Evolutionary conservation across 306 rosid species (phyloP), one percentile per base, ranked within the genome.

Genomic region (cucumber (Cucumis sativus)): DNA sequence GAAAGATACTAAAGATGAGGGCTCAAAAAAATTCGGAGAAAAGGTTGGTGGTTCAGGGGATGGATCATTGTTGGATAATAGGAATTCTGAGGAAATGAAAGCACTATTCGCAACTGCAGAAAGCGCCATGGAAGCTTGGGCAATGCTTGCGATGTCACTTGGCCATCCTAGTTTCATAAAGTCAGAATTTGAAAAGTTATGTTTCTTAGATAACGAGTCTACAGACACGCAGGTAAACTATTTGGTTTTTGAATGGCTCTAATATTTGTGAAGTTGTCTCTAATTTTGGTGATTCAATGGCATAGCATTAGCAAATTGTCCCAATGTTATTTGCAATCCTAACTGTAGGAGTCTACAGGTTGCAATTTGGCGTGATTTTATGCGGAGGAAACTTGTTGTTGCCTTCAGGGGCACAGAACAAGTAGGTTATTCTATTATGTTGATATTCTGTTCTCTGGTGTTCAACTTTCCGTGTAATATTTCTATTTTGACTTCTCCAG

Each of bases 111-210:
- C 89, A 80, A 88, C 91, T 68, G 98, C 98, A 41, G 98, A 94
- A 87, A 94, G 87, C 84, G 98, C 98, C 61, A 79, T 94, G 85
- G 98, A 94, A 86, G 98, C 98, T 59, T 94, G 98, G 98, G 94
- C 98, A 52, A 88, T 94, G 98, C 96, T 94, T 64, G 96, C 95
- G 52, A 89, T 92, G 64, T 92, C 98, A 69, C 82, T 92, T 63
- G 98, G 98, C 52, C 98, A 94, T 56, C 91, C 96, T 65, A 92
- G 96, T 85, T 94, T 94, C 79, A 92, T 94, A 10, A 94, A 92
- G 84, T 94, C 98, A 4, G 98, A 94, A 80, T 94, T 92, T 85
- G 97, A 89, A 83, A 94, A 94, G 83, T 79, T 94, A 79, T 92
- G 98, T 83, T 94, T 94, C 85, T 82, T 94, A 77, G 97, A 94